Evolutionary conservation across 2,329 filamentous ascomycete genomes (phyloP), one percentile per base, ranked within the genome.

Genomic region (Chaetomium globosum): DNA sequence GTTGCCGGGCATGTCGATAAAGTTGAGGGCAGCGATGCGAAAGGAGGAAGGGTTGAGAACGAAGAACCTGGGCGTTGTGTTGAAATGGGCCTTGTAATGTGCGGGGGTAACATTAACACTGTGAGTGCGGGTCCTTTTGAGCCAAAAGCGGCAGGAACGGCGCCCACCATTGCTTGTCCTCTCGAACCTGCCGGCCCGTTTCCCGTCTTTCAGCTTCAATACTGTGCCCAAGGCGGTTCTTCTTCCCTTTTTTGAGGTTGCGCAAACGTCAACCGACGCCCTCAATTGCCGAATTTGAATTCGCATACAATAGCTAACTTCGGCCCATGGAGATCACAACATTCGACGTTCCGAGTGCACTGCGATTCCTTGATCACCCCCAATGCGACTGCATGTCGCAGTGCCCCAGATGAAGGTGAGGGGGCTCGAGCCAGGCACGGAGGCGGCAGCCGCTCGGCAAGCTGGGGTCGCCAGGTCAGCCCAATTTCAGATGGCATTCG

Each of bases 1-100:
- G 73, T 68, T 68, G 71, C 69, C 71, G 72, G 72, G 72, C 70
- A 67, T n/a, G 72, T 71, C 71, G 72, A 74, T 71, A 72, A 71
- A 72, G 66, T 13, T 69, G 70, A 71, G 69, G 67, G 70, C 68
- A 70, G 69, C 68, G 66, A 62, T 70, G 69, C 69, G 69, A 70
- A 69, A 65, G 65, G 69, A 59, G 67, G 57, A 62, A 62, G 56
- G 66, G 61, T 59, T 61, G 59, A 62, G 55, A 39, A 46, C 33
- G 55, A 10, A 28, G 33, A 46, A 48, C 21, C 21, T 23, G 55
- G 55, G 53, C n/a, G 31, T 21, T 36, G 53, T 33, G 53, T 55
- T 52, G 49, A 52, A 52, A 52, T 52, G 49, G 21, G 49, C 49
- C 23, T 26, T 43, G 49, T 16, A 30, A 52, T 28, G 49, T 52